Conservation (phyloP, 495 filamentous ascomycete species). For the Corynascus novoguineensis region DNA sequence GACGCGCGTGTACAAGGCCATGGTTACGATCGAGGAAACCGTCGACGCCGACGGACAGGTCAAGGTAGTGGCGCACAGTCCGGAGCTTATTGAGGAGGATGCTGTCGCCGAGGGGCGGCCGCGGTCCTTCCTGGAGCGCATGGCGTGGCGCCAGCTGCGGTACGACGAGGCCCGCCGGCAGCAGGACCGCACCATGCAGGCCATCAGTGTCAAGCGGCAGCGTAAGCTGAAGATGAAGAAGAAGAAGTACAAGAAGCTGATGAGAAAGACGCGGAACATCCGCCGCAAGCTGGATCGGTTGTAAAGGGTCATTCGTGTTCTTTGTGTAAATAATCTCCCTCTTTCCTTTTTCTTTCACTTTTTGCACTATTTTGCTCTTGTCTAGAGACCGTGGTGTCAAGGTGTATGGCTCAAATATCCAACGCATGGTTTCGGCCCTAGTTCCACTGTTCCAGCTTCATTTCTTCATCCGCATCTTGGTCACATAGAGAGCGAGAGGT, state of each 20-base stretch:
- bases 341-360: conserved; percentile 1
- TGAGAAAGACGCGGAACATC: conserved; percentile 83
- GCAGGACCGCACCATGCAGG: conserved; percentile 44
- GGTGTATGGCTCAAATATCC: neutral
- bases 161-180: conserved; percentile 42
- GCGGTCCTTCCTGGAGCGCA: conserved; percentile 46
- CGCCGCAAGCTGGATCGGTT: conserved; percentile 75
- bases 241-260: conserved; percentile 99
- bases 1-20: conserved; percentile 67
- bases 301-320: conserved; percentile 24
- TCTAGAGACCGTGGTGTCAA: conserved; percentile 10
- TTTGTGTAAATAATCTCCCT: conserved; percentile 24
- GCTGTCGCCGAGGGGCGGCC: conserved; percentile 21
- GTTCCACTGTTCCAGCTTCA: neutral
- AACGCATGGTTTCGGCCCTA: conserved; percentile 3
- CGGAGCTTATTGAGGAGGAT: conserved; percentile 42
- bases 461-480: conserved; percentile 10
- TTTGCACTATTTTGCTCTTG: conserved; percentile 4
- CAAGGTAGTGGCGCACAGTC: conserved; percentile 48
- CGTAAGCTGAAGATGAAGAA: conserved; percentile 99
- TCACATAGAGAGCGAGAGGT: conserved; percentile 6
- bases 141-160: conserved; percentile 45
- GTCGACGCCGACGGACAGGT: conserved; percentile 63
- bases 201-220: conserved; percentile 82
- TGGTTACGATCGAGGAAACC: conserved; percentile 76